phyloP scores from a whole-genome alignment of 345 rosid genomes.

The Conringia planisiliqua region DNA sequence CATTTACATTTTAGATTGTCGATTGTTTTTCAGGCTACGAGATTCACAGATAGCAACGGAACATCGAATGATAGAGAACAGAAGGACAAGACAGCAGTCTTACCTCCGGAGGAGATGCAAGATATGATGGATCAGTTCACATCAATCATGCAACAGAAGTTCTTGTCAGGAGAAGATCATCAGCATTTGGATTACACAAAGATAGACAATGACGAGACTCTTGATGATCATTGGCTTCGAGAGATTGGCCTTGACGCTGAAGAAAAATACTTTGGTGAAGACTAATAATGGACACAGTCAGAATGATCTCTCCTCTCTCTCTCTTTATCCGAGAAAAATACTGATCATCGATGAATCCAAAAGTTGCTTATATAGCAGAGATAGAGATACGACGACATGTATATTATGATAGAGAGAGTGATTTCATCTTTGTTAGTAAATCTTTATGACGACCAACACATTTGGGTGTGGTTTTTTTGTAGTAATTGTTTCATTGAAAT shows the following conservation, averaged over 20 bases:
- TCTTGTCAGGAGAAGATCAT: slow-evolving; percentile 84
- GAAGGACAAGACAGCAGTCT: slow-evolving; percentile 22
- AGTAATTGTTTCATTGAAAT: no score
- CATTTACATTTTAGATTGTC: neutral
- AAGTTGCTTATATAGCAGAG: neutral
- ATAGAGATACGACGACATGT: neutral
- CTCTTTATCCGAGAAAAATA: neutral
- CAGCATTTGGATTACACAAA: slow-evolving; percentile 79
- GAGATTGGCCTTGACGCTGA: slow-evolving; percentile 82
- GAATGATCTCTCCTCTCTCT: slow-evolving; percentile 1
- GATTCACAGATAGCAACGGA: neutral
- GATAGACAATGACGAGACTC: slow-evolving; percentile 77
- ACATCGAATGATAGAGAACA: neutral
- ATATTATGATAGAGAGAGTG: neutral
- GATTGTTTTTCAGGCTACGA: slow-evolving; percentile 11
- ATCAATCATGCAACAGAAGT: slow-evolving; percentile 81
- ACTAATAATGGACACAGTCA: slow-evolving; percentile 9
- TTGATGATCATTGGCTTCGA: slow-evolving; percentile 92
- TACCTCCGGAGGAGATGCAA: slow-evolving; percentile 62
- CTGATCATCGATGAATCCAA: neutral
- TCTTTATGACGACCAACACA: neutral
- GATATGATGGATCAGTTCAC: slow-evolving; percentile 87
- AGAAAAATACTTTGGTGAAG: slow-evolving; percentile 82
- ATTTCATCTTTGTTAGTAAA: neutral
- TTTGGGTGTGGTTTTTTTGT: neutral